phyloP scores from a whole-genome alignment of 2,329 filamentous ascomycete genomes.

The Proliferodiscus dingleyae region DNA sequence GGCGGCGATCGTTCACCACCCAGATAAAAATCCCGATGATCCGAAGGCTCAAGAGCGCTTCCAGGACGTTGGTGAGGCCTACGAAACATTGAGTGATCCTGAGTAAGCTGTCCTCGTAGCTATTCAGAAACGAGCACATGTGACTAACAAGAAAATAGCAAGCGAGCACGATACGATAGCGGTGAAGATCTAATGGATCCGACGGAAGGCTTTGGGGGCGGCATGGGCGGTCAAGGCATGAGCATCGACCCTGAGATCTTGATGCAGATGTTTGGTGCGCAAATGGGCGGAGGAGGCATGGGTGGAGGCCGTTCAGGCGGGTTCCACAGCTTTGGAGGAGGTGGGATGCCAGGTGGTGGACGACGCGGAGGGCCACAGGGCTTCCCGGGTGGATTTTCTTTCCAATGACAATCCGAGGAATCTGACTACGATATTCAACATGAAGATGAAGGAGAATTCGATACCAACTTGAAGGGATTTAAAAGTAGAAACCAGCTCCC shows the following conservation, averaged over 20 bases:
- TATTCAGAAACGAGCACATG: neutral
- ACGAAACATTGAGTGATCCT: slow-evolving; percentile 90
- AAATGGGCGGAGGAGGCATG: slow-evolving; percentile 32
- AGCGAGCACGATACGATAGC: slow-evolving; percentile 84
- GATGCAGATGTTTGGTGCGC: slow-evolving; percentile 33
- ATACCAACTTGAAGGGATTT: neutral
- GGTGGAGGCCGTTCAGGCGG: slow-evolving; percentile 43
- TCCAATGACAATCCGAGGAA: slow-evolving; percentile 41
- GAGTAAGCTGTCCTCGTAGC: slow-evolving; percentile 56
- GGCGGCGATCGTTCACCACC: slow-evolving; percentile 88
- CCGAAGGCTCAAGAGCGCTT: slow-evolving; percentile 81
- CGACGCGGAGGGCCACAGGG: slow-evolving; percentile 31
- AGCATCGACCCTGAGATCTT: slow-evolving; percentile 32
- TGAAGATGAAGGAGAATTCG: slow-evolving; percentile 2
- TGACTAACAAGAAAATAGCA: slow-evolving; percentile 51
- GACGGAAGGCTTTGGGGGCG: slow-evolving; percentile 65
- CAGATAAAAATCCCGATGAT: slow-evolving; percentile 94
- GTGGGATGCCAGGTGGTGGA: slow-evolving; percentile 42
- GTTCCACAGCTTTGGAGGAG: slow-evolving; percentile 40
- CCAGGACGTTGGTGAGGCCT: slow-evolving; percentile 96
- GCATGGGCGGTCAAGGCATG: slow-evolving; percentile 48
- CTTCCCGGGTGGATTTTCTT: slow-evolving; percentile 53
- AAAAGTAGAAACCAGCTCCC: slow-evolving; percentile 8
- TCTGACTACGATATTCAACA: neutral
- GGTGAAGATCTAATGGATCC: slow-evolving; percentile 89